Evolutionary conservation across 169 alveolate genomes (phyloP).

Genomic region (Plasmodium yoelii): DNA sequence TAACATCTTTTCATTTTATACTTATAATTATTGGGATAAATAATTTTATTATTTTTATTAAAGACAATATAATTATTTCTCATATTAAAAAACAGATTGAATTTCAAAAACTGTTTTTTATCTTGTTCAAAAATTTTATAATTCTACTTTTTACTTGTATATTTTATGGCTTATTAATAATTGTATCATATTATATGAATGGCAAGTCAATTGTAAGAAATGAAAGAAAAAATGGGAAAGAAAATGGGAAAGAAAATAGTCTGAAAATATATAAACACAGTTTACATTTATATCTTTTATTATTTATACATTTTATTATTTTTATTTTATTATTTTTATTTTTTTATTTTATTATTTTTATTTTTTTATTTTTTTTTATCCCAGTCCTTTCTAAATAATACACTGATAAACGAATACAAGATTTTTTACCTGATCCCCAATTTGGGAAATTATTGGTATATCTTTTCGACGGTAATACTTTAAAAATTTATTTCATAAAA

Average conservation of each 20-base stretch:
- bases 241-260: neutral
- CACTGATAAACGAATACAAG: constrained; percentile 63
- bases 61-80: constrained; percentile 4
- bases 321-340: too few relatives aligned
- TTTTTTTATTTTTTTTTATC: neutral
- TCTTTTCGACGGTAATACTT: constrained; percentile 52
- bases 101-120: constrained; percentile 4
- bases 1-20: constrained; percentile 65
- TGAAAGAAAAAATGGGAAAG: neutral
- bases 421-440: constrained; percentile 32
- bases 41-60: constrained; percentile 14
- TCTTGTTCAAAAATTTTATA: constrained; percentile 19
- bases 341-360: too few relatives aligned
- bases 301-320: too few relatives aligned
- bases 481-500: neutral
- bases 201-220: neutral
- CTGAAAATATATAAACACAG: neutral
- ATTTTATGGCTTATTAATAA: constrained; percentile 22
- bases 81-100: constrained; percentile 13
- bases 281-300: neutral
- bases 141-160: constrained; percentile 17
- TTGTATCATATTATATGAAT: constrained; percentile 17
- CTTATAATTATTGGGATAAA: constrained; percentile 45
- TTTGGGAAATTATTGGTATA: constrained; percentile 67
- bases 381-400: constrained; percentile 63